phyloP scores from a whole-genome alignment of 2,329 filamentous ascomycete genomes.

The Chaetomiaceae sp. region DNA sequence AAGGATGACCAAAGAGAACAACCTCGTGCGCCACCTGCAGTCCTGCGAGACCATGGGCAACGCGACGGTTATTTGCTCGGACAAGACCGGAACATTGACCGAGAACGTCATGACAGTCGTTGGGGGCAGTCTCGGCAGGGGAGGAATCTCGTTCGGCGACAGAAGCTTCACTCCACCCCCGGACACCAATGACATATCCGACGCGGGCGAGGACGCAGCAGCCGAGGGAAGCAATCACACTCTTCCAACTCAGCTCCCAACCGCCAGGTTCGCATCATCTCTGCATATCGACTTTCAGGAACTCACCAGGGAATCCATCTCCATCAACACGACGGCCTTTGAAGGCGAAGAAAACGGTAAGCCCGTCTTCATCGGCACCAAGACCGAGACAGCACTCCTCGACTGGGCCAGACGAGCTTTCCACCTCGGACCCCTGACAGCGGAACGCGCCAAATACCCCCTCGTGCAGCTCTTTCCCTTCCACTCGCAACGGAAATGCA shows the following conservation, averaged over 20 bases:
- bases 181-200: neutral
- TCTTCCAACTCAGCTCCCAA: neutral
- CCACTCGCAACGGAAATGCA: constrained; percentile 55
- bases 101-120: constrained; percentile 51
- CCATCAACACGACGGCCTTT: constrained; percentile 66
- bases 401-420: constrained; percentile 62
- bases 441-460: constrained; percentile 59
- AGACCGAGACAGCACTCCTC: constrained; percentile 73
- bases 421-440: constrained; percentile 56
- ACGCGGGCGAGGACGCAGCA: no score
- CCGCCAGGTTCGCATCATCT: neutral
- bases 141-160: neutral
- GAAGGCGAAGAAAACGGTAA: constrained; percentile 59
- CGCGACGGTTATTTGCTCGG: constrained; percentile 43
- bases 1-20: constrained; percentile 65
- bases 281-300: neutral
- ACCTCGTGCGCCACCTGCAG: constrained; percentile 62
- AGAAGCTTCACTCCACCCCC: neutral
- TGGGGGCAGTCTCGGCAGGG: constrained; percentile 47
- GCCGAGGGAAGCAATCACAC: no score
- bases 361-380: constrained; percentile 64
- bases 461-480: constrained; percentile 39
- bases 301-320: constrained; percentile 31
- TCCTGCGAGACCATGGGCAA: constrained; percentile 70
- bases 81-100: constrained; percentile 59